phyloP scores from a whole-genome alignment of 345 rosid species.

The Gossypium longicalyx region DNA sequence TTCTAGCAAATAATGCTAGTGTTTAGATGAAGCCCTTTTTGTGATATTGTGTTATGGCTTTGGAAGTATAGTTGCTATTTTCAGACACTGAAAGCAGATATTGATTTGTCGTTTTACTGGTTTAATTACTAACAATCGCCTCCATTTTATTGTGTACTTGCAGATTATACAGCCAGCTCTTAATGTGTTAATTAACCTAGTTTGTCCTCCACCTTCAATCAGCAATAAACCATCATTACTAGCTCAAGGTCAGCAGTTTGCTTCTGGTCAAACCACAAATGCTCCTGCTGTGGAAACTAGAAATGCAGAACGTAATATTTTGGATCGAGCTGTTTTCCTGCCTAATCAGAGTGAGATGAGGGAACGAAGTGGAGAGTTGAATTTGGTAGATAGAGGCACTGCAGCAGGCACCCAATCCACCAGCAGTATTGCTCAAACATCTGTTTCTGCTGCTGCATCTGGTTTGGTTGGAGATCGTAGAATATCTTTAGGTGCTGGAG shows the following conservation, averaged over 20 bases:
- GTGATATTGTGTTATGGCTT: background rate
- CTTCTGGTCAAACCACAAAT: slow-evolving; percentile 42
- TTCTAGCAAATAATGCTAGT: background rate
- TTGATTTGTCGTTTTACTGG: background rate
- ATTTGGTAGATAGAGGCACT: slow-evolving; percentile 38
- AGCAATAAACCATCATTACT: slow-evolving; percentile 68
- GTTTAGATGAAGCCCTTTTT: background rate
- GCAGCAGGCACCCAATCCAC: slow-evolving; percentile 35
- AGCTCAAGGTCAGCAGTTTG: slow-evolving; percentile 52
- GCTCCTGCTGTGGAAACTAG: slow-evolving; percentile 35
- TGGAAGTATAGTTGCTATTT: slow-evolving; percentile 7
- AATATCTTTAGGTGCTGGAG: slow-evolving; percentile 89
- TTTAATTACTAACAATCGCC: slow-evolving; percentile 16
- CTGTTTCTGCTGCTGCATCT: slow-evolving; percentile 59
- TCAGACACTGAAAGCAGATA: slow-evolving; percentile 4
- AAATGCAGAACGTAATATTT: slow-evolving; percentile 38
- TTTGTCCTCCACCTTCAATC: slow-evolving; percentile 97
- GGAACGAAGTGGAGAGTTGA: slow-evolving; percentile 51
- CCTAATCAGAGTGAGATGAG: slow-evolving; percentile 43
- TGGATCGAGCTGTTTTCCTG: slow-evolving; percentile 37
- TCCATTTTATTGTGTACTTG: slow-evolving; percentile 20
- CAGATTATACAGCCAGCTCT: slow-evolving; percentile 96
- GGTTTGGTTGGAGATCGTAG: slow-evolving; percentile 96
- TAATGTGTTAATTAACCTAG: slow-evolving; percentile 86
- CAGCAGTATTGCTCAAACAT: slow-evolving; percentile 49